Evolutionary conservation across 1,284 basidiomycete genomes (phyloP), one percentile per base, ranked within the genome.

Genomic region (Omphalotus olearius): DNA sequence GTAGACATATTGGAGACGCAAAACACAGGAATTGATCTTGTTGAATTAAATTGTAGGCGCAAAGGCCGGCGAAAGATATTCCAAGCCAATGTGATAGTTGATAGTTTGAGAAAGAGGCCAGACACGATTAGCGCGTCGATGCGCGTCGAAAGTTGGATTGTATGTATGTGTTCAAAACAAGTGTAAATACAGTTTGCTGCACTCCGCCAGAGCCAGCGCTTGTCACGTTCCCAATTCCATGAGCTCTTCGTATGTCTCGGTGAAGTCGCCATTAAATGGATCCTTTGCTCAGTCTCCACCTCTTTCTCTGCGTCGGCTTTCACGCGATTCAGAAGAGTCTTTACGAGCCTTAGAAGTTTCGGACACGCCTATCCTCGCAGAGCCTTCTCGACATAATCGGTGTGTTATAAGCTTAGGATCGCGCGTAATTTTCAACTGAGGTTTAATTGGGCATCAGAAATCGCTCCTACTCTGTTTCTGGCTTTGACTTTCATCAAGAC

Each of bases 401-500:
- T 69, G 60, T 51, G 35, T 38, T 16, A 18, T 45, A 33, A 33
- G 30, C 30, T 33, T 33, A 13, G 30, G 35, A 30, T 16, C 28
- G n/a, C 11, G 7, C 18, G 28, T 1, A 18, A n/a, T 6, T 38
- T 10, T 17, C 11, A 23, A n/a, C 16, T 30, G 33, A 33, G 2
- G n/a, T 36, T 14, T 25, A 16, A 6, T 30, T 43, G 59, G 44
- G 57, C n/a, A 57, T 52, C 59, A 75, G 80, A 33, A 66, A 67
- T 45, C 74, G 86, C 14, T 83, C 85, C 2, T 83, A 83, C 64
- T 91, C 88, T n/a, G 67, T 87, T 33, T 76, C 83, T 1, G 84
- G 85, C 9, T 91, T 92, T 64, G 82, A 91, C 60, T 92, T 91
- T 60, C 80, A 88, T 63, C 76, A 76, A 46, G 84, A 90, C 56